A percentile compares a stretch with the other conserved stretches of the same genome.
These are phyloP conservation scores for Fusarium bactridioides DNA, from an alignment of 2,329 filamentous ascomycete species.

Conservation along the genomic window DNA sequence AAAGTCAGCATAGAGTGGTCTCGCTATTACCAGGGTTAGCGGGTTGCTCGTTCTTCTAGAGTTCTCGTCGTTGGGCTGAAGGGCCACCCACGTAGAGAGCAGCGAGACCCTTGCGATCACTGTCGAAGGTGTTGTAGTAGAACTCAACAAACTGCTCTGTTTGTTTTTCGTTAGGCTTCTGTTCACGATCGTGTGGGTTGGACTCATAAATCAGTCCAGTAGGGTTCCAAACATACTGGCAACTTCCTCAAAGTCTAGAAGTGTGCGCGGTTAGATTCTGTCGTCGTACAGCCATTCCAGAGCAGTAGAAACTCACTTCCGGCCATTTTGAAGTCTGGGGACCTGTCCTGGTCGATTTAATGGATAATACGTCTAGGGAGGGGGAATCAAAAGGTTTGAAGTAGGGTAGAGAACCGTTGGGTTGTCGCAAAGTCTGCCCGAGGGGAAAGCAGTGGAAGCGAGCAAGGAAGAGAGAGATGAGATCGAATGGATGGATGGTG, in stretches of 20 bases:
- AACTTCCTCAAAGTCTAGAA: constrained; percentile 54
- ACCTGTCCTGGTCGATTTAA: constrained; percentile 18
- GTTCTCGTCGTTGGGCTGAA: constrained; percentile 50
- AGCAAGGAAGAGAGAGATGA: constrained; percentile 26
- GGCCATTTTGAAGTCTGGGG: constrained; percentile 39
- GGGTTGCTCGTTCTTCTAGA: constrained; percentile 56
- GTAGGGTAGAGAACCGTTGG: constrained; percentile 24
- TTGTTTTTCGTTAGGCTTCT: constrained; percentile 3
- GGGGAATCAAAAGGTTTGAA: background rate
- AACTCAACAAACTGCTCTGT: constrained; percentile 86
- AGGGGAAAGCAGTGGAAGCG: constrained; percentile 27
- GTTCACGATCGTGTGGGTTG: background rate
- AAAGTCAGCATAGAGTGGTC: constrained; percentile 89
- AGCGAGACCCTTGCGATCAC: constrained; percentile 69
- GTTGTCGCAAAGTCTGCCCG: constrained; percentile 48
- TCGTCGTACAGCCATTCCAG: background rate
- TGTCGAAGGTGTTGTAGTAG: constrained; percentile 91
- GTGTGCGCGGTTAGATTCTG: constrained; percentile 41
- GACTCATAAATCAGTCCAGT: background rate
- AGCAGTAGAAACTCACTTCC: constrained; percentile 27
- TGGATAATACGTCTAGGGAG: constrained; percentile 7
- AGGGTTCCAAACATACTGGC: constrained; percentile 52
- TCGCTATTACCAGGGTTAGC: constrained; percentile 18
- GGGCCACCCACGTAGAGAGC: constrained; percentile 79
- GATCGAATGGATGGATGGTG: constrained; percentile 47